A percentile compares a stretch with the other conserved stretches of the same genome.
Evolutionary conservation across 2,329 filamentous ascomycete species (phyloP).

Genomic region (Dactylellina parvicollis): DNA sequence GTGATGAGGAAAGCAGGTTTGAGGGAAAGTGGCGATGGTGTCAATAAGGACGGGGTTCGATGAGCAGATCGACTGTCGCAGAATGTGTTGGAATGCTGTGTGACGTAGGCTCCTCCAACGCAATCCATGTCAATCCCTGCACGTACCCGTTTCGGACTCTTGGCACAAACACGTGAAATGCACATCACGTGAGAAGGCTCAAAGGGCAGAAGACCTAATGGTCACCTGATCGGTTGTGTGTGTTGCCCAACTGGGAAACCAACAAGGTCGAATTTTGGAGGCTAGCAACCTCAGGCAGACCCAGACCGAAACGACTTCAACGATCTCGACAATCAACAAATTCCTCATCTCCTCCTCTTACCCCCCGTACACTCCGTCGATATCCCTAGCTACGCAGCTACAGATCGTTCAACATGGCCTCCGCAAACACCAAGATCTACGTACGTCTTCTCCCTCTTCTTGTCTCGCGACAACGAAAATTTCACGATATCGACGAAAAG

Average conservation of each 20-base stretch:
- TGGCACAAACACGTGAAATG: constrained; percentile 3
- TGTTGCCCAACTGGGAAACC: constrained; percentile 37
- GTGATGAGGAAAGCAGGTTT: constrained; percentile 7
- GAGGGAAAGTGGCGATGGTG: constrained; percentile 23
- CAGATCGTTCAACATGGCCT: constrained; percentile 53
- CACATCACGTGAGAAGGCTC: neutral
- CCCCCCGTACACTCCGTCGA: constrained; percentile 40
- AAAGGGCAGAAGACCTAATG: constrained; percentile 48
- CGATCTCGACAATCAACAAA: constrained; percentile 49
- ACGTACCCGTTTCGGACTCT: neutral
- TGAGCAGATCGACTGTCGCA: constrained; percentile 14
- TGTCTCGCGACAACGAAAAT: neutral
- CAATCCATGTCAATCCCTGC: constrained; percentile 17
- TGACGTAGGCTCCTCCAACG: constrained; percentile 40
- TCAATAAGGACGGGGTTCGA: constrained; percentile 15
- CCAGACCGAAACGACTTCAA: constrained; percentile 43
- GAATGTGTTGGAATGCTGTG: constrained; percentile 53
- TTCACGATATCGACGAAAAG: neutral
- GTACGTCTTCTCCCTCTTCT: constrained; percentile 27
- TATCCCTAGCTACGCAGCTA: constrained; percentile 51
- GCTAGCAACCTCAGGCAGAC: constrained; percentile 33
- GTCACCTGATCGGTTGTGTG: constrained; percentile 42
- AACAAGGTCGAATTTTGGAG: constrained; percentile 46
- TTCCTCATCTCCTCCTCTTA: constrained; percentile 26
- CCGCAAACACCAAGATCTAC: constrained; percentile 51